Percentiles rank a stretch among this genome's conserved stretches.
These are phyloP conservation scores for Asterionellopsis glacialis DNA, from an alignment of 108 stramenopile genomes.

Conservation along the genomic window DNA sequence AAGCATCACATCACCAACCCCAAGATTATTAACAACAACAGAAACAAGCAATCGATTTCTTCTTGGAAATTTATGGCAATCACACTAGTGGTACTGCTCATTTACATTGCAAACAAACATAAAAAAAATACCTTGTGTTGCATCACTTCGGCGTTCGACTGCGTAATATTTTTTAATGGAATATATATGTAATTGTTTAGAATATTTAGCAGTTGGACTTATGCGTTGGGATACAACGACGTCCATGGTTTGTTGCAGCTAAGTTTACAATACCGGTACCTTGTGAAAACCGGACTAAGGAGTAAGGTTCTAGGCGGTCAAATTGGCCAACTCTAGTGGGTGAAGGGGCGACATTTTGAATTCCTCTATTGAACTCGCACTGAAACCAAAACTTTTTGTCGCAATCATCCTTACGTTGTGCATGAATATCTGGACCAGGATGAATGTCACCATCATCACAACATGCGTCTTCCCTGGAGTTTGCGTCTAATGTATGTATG, in stretches of 20 bases:
- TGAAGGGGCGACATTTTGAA: no score
- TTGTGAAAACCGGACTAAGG: constrained; percentile 12
- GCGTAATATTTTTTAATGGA: no score
- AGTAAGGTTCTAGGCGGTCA: constrained; percentile 1
- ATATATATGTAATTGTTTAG: no score
- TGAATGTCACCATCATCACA: constrained; percentile 11
- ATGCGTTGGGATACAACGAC: constrained; percentile 1
- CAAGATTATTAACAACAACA: no score
- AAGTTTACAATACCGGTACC: constrained; percentile 15
- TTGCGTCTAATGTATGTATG: constrained; percentile 5
- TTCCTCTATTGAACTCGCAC: constrained; percentile 6
- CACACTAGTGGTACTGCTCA: no score
- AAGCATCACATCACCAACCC: not conserved
- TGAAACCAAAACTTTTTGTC: constrained; percentile 18
- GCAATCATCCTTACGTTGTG: not conserved
- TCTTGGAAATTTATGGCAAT: no score
- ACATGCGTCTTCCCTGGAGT: constrained; percentile 4
- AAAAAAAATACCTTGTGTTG: no score
- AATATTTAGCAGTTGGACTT: no score
- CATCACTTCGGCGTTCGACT: no score
- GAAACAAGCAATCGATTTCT: no score
- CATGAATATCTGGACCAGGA: constrained; percentile 5
- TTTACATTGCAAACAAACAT: no score
- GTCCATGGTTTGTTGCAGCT: constrained; percentile 8
- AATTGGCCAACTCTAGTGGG: no score